Base-by-base conservation (phyloP, 2,329 filamentous ascomycete genomes). In the Colletotrichum sp. region DNA sequence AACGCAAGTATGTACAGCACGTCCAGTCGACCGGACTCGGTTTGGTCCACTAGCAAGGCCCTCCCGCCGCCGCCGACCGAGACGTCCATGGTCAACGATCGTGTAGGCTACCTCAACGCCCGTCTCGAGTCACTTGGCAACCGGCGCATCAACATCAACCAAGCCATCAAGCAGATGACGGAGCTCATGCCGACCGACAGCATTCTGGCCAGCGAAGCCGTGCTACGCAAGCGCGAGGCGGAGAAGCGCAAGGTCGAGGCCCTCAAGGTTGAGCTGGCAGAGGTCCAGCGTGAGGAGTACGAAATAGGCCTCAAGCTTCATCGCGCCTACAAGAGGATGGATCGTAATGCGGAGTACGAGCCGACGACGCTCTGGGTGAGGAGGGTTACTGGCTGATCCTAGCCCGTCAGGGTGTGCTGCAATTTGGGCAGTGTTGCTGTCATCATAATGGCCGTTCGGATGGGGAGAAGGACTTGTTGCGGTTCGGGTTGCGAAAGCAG, bases 341-440 rank as follows among this genome's bases (percentile, higher is more conserved):
- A 96, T 80, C 90, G 93, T 78, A 90, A 93, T 69, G 89, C 89
- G 4, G 88, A 89, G 39, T 93, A 89, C 80, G 92, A 95, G 80
- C 91, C 91, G 13, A 93, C 92, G 1, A 91, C 91, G 34, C 85
- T 98, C 12, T 98, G 95, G 95, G 94, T 98, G 66, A 90, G 93
- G 80, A 89, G 95, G 78, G 93, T 96, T 77, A 96, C 94, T 24
- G 91, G 89, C 77, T 93, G 64, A 55, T 52, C 39, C 60, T 49
- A 6, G 68, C 28, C 68, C 44, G 59, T 52, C n/a, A 44, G 9
- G 5, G 34, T 21, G 26, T 13, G 28, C n/a, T 21, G n/a, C 57
- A 16, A 32, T 49, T 24, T 28, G 24, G n/a, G 57, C 36, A 26
- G 57, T 62, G 0, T n/a, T 60, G 8, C 44, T 57, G 39, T 52